Conservation (phyloP, 352 stramenopile genomes). For the Pythium oligandrum region DNA sequence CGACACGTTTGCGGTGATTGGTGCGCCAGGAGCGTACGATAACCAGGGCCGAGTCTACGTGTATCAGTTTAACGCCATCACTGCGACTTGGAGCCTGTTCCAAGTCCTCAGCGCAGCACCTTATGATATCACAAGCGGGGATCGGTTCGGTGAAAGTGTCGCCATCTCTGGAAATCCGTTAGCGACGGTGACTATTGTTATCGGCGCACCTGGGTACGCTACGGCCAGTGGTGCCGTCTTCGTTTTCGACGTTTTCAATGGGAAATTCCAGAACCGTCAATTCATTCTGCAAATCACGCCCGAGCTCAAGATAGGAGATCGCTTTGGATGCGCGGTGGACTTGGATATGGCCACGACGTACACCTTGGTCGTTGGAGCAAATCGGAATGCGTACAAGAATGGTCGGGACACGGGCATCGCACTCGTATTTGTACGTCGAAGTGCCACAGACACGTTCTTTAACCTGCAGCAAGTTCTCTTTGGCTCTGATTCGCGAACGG, state of each 20-base stretch:
- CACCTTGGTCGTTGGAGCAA: slow-evolving; percentile 63
- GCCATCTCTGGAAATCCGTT: slow-evolving; percentile 44
- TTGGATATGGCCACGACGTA: slow-evolving; percentile 70
- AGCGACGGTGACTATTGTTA: slow-evolving; percentile 42
- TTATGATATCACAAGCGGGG: slow-evolving; percentile 32
- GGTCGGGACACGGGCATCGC: slow-evolving; percentile 40
- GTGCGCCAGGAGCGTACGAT: slow-evolving; percentile 46
- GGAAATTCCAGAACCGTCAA: slow-evolving; percentile 58
- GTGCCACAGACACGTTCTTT: slow-evolving; percentile 60
- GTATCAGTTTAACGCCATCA: slow-evolving; percentile 55
- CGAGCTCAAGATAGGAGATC: slow-evolving; percentile 45
- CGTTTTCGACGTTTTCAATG: slow-evolving; percentile 61
- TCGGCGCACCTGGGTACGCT: slow-evolving; percentile 69
- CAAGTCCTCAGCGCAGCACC: slow-evolving; percentile 54
- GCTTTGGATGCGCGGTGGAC: slow-evolving; percentile 63
- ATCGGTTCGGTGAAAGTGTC: slow-evolving; percentile 70
- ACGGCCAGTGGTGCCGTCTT: slow-evolving; percentile 55
- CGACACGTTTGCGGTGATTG: slow-evolving; percentile 49
- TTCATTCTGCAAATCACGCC: slow-evolving; percentile 44
- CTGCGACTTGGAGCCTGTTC: slow-evolving; percentile 47
- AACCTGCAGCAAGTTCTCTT: slow-evolving; percentile 59
- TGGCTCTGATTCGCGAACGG: slow-evolving; percentile 54
- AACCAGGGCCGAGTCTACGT: slow-evolving; percentile 68
- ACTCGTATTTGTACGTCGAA: slow-evolving; percentile 50
- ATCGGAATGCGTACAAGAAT: slow-evolving; percentile 31